These are phyloP conservation scores for Vaccinium myrtillus DNA, from an alignment of 148 eudicot species.

Conservation along the genomic window DNA sequence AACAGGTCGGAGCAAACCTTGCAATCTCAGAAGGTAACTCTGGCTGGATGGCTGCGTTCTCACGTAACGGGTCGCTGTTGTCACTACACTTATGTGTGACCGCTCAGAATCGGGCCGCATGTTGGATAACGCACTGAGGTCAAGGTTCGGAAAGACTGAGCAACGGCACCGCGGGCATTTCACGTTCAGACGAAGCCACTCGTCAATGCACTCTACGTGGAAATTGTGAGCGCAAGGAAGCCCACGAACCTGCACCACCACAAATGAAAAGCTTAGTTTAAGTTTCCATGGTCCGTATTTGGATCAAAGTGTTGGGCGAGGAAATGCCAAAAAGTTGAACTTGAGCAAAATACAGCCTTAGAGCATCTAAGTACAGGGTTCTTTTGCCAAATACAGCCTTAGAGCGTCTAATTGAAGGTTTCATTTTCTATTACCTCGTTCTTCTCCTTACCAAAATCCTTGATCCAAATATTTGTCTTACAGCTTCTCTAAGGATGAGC, in stretches of 20 bases:
- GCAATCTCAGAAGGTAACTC: conserved; percentile 73
- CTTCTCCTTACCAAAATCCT: background rate
- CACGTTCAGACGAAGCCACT: conserved; percentile 89
- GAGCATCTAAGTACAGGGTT: background rate
- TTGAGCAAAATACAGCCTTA: background rate
- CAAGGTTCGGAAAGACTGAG: conserved; percentile 89
- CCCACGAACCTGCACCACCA: conserved; percentile 74
- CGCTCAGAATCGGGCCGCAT: conserved; percentile 68
- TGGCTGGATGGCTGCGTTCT: conserved; percentile 79
- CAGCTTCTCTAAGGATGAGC: background rate
- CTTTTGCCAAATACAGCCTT: background rate
- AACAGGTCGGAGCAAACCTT: conserved; percentile 67
- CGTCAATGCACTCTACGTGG: conserved; percentile 93
- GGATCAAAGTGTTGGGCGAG: background rate
- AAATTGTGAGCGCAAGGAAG: conserved; percentile 98
- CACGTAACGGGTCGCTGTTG: conserved; percentile 44
- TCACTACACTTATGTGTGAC: conserved; percentile 46
- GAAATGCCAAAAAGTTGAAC: background rate
- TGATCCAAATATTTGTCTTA: background rate
- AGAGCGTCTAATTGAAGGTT: background rate
- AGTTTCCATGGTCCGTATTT: background rate
- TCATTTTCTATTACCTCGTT: background rate
- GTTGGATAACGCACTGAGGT: conserved; percentile 79
- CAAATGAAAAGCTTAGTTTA: background rate
- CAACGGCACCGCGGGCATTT: conserved; percentile 98